A percentile compares a stretch with the other conserved stretches of the same genome.
These are phyloP conservation scores for Ilyonectria destructans DNA, from an alignment of 2,329 filamentous ascomycete species.

Conservation along the genomic window DNA sequence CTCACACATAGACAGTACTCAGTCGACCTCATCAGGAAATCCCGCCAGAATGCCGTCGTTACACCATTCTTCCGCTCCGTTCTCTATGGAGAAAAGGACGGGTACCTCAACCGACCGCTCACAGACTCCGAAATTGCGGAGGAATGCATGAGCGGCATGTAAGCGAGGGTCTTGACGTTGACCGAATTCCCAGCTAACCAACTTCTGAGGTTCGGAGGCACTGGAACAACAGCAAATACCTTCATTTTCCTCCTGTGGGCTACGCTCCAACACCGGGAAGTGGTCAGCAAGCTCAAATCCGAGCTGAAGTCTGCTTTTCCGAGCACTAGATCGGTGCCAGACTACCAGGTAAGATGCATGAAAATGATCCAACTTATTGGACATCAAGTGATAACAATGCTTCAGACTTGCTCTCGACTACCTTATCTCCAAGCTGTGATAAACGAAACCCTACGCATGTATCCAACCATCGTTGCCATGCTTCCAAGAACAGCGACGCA, in stretches of 20 bases:
- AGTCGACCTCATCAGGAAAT: slow-evolving; percentile 10
- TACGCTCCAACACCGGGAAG: neutral
- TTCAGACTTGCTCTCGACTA: slow-evolving; percentile 1
- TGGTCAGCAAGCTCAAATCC: neutral
- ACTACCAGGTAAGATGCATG: neutral
- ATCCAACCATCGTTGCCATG: slow-evolving; percentile 13
- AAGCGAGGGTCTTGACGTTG: neutral
- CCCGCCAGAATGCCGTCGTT: slow-evolving; percentile 6
- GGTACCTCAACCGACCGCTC: neutral
- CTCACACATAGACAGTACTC: slow-evolving; percentile 11
- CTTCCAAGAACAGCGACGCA: slow-evolving; percentile 6
- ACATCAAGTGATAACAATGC: neutral
- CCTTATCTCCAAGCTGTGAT: slow-evolving; percentile 19
- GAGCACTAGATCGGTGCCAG: neutral
- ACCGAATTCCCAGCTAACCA: neutral
- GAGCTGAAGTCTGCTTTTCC: neutral
- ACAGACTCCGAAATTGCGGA: slow-evolving; percentile 14
- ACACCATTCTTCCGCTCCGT: slow-evolving; percentile 8
- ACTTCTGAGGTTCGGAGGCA: slow-evolving; percentile 18
- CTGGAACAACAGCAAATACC: slow-evolving; percentile 17
- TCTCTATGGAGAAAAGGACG: slow-evolving; percentile 7
- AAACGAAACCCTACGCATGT: no score
- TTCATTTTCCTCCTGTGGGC: slow-evolving; percentile 19
- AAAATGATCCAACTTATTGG: neutral
- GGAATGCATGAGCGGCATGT: slow-evolving; percentile 26